A percentile compares a stretch with the other conserved stretches of the same genome.
Evolutionary conservation across 2,329 filamentous ascomycete species (phyloP).

Genomic region (Aureobasidium melanogenum): DNA sequence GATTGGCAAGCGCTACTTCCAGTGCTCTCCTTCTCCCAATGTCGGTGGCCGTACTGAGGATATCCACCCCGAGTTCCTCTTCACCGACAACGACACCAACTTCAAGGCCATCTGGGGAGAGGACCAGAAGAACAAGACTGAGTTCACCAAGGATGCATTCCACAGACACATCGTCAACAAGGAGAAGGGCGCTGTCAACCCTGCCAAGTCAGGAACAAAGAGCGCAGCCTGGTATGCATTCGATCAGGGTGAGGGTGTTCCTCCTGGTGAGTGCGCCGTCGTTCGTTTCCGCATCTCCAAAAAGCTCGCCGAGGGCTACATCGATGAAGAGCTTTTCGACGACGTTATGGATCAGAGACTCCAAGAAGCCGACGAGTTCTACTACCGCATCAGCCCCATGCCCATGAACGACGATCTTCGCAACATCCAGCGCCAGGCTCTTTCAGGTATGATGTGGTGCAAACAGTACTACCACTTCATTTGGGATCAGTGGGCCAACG

Average conservation of each 20-base stretch:
- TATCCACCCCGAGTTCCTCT: slow-evolving; percentile 74
- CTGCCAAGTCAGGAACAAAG: slow-evolving; percentile 72
- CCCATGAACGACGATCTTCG: slow-evolving; percentile 89
- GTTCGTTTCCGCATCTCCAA: slow-evolving; percentile 84
- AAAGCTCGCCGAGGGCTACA: slow-evolving; percentile 58
- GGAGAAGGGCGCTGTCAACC: slow-evolving; percentile 75
- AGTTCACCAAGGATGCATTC: slow-evolving; percentile 92
- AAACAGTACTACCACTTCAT: slow-evolving; percentile 97
- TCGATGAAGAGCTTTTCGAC: slow-evolving; percentile 90
- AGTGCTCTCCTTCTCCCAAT: slow-evolving; percentile 83
- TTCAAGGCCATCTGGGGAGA: slow-evolving; percentile 66
- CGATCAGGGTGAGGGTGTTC: slow-evolving; percentile 78
- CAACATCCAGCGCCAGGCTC: slow-evolving; percentile 90
- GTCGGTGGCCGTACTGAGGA: slow-evolving; percentile 71
- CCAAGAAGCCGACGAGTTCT: slow-evolving; percentile 93
- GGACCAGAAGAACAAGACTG: slow-evolving; percentile 60
- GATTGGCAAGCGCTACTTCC: slow-evolving; percentile 73
- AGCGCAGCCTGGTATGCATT: slow-evolving; percentile 87
- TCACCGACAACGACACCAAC: slow-evolving; percentile 95
- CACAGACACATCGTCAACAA: slow-evolving; percentile 78
- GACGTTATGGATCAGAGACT: slow-evolving; percentile 78
- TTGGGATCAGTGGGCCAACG: slow-evolving; percentile 97
- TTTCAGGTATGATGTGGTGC: slow-evolving; percentile 96
- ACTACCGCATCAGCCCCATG: slow-evolving; percentile 82
- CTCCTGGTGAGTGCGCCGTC: slow-evolving; percentile 86